These are phyloP conservation scores for Phlegmacium glaucopus DNA, from an alignment of 768 basidiomycete genomes.

Conservation along the genomic window DNA sequence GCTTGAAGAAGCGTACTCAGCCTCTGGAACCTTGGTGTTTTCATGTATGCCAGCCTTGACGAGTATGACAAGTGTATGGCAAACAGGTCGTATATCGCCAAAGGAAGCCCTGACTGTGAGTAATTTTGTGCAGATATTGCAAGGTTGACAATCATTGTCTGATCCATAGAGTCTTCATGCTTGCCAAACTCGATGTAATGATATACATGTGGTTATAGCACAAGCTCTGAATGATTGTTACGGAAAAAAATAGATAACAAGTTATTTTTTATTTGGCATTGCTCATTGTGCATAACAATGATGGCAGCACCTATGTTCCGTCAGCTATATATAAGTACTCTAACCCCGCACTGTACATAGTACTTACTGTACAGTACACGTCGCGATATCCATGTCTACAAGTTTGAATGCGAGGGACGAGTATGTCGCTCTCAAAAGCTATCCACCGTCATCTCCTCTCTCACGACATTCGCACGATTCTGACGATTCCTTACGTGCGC, in stretches of 20 bases:
- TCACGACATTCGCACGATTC: constrained; percentile 57
- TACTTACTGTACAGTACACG: too few species aligned
- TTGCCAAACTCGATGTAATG: constrained; percentile 68
- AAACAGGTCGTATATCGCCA: constrained; percentile 64
- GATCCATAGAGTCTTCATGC: constrained; percentile 57
- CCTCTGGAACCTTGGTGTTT: constrained; percentile 68
- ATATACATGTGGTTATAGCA: constrained; percentile 73
- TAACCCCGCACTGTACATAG: not conserved
- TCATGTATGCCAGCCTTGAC: constrained; percentile 88
- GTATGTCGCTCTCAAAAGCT: constrained; percentile 45
- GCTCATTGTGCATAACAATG: not conserved
- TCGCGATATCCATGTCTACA: constrained; percentile 33
- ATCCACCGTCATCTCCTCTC: constrained; percentile 33
- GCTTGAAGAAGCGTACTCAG: constrained; percentile 54
- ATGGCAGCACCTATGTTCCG: too few species aligned
- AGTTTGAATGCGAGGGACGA: constrained; percentile 28
- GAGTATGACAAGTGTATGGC: constrained; percentile 82
- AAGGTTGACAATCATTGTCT: not conserved
- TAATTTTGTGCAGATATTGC: constrained; percentile 5
- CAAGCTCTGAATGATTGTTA: constrained; percentile 56
- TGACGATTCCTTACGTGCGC: constrained; percentile 68
- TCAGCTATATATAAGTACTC: not conserved
- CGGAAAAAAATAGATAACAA: constrained; percentile 5
- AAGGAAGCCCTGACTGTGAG: constrained; percentile 56
- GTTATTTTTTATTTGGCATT: not conserved